Base-by-base conservation (phyloP, 495 filamentous ascomycete genomes). In the Penicillium bialowiezense region DNA sequence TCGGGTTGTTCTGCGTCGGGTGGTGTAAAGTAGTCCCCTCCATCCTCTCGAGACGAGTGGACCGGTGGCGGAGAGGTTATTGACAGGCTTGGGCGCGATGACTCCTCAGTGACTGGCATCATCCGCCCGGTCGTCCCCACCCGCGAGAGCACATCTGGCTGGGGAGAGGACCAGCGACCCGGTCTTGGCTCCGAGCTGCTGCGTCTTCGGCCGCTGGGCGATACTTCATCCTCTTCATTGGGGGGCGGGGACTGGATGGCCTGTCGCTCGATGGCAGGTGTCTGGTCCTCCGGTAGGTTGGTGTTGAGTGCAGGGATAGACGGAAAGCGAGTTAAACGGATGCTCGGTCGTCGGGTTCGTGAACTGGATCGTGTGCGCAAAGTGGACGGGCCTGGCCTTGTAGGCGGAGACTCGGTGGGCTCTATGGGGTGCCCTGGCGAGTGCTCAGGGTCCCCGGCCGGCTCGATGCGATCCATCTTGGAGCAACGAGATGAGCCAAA, bases 181-280 rank as follows among this genome's bases (percentile, higher is more conserved):
- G 59, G 70, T 37, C 65, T 71, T 21, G 73, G 73, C 39, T 75
- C 73, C 12, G 73, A 76, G 39, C 37, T 74, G 54, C 73, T 76
- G 55, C 73, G 73, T 26, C 73, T 71, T 41, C 73, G 68, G 21
- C 58, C 60, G 13, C 49, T 58, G 23, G 66, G 54, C 53, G 57
- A 52, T 17, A 59, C 47, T 42, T 72, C 65, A 40, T 68, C 65
- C 37, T 71, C 67, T 29, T 65, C 60, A 5, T 21, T 51, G 18
- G 41, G 40, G 1, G 51, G 54, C 7, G 51, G 54, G 13, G 59
- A 62, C 24, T 35, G 48, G 13, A 59, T 40, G 7, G 55, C 29
- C 33, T 55, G 50, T 17, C 52, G 49, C 9, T 52, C 14, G 7
- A 56, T 33, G 8, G 44, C 24, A 5, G 48, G 34, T 41, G 41